Conservation (phyloP, 129 eudicot genomes). For the Artemisia argyi region DNA sequence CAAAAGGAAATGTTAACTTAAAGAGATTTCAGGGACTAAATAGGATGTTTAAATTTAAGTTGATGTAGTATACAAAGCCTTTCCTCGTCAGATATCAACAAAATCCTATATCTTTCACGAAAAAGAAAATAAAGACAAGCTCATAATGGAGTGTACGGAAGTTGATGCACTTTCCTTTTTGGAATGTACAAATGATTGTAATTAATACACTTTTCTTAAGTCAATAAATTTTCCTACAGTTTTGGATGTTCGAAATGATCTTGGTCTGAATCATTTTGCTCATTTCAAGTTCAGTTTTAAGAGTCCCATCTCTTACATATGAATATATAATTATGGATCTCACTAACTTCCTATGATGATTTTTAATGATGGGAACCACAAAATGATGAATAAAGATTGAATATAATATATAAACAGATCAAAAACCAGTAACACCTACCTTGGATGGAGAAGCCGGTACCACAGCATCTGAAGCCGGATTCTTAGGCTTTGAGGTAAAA, state of each 20-base stretch:
- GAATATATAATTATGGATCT: too few relatives aligned
- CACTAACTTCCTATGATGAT: too few relatives aligned
- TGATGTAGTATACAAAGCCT: too few relatives aligned
- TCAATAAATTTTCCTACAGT: neutral
- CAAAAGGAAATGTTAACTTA: slow-evolving; percentile 12
- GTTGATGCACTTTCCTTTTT: too few relatives aligned
- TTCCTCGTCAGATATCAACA: slow-evolving; percentile 7
- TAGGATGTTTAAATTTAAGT: slow-evolving; percentile 2
- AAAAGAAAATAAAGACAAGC: too few relatives aligned
- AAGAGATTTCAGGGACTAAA: neutral
- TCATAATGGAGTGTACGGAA: too few relatives aligned
- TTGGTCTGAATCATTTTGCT: neutral
- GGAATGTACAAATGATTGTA: too few relatives aligned
- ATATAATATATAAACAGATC: neutral
- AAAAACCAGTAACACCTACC: slow-evolving; percentile 43
- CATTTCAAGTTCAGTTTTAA: neutral
- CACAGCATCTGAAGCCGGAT: slow-evolving; percentile 44
- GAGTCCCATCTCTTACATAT: too few relatives aligned
- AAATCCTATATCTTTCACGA: neutral
- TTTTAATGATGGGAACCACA: too few relatives aligned
- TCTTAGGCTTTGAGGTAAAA: slow-evolving; percentile 73
- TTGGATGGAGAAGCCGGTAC: slow-evolving; percentile 74
- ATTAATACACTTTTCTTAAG: neutral
- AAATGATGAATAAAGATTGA: too few relatives aligned
- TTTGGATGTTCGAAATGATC: neutral